Evolutionary conservation across 2,329 filamentous ascomycete species (phyloP), one percentile per base, ranked within the genome.

Genomic region (Microcera coccophila): DNA sequence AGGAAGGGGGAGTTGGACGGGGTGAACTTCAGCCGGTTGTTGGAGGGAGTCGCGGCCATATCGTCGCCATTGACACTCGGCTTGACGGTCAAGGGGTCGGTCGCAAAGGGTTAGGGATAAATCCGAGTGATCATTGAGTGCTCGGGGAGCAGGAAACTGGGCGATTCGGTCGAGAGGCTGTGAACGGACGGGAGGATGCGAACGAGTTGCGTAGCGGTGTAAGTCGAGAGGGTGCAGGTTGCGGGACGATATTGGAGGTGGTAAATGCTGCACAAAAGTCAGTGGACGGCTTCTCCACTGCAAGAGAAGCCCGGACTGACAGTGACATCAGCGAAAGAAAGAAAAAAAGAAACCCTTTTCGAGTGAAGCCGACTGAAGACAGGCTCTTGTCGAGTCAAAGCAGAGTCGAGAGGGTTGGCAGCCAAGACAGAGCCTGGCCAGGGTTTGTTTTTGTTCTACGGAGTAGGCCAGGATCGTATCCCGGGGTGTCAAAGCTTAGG

Each of bases 1-100:
- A 81, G 63, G 59, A 79, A 83, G 42, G 87, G 87, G 44, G 87
- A 90, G 63, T 82, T 88, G 46, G 86, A 84, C 42, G 89, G 87
- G 44, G 87, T 90, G 54, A 84, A 67, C 68, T 81, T 85, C 53
- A 86, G 70, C 60, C 78, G 76, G 59, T 71, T 74, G 58, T 75
- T 75, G 50, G 66, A 66, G 48, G 78, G 77, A 67, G 78, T 80
- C 49, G 75, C 71, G 57, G 75, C 72, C 78, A 81, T 82, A 58
- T 66, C 71, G 58, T 62, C 65, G 70, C 76, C 76, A 80, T 80
- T 71, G 70, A 70, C 65, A 50, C 48, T 46, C 49, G 51, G 38
- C 39, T 47, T 37, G 34, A 18, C 22, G 24, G 24, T 36, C 50
- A 47, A 47, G 36, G 42, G 33, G 36, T 37, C 28, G 15, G 36